Evolutionary conservation across 306 rosid species (phyloP).

Genomic region (Argentina anserina): DNA sequence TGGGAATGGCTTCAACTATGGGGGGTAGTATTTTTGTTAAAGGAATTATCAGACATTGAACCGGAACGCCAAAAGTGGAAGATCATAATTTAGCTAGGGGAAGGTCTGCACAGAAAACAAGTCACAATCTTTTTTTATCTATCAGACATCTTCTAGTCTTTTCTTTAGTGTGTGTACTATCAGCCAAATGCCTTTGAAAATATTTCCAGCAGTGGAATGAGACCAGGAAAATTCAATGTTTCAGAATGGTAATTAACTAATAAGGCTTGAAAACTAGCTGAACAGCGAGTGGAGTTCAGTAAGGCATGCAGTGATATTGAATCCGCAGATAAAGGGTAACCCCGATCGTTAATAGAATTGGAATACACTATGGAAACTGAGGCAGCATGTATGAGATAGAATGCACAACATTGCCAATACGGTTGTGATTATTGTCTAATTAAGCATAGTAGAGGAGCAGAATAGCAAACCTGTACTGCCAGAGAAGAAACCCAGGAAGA

Average conservation of each 20-base stretch:
- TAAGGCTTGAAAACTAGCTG: neutral
- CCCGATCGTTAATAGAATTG: neutral
- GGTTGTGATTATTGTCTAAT: neutral
- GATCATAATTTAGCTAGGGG: slow-evolving; percentile 32
- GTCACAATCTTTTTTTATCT: neutral
- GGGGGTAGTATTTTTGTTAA: slow-evolving; percentile 31
- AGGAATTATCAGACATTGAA: slow-evolving; percentile 41
- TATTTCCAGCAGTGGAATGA: neutral
- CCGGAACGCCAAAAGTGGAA: slow-evolving; percentile 38
- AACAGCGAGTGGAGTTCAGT: neutral
- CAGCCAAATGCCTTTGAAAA: neutral
- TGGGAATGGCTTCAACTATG: slow-evolving; percentile 58
- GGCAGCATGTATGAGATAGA: neutral
- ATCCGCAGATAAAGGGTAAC: neutral
- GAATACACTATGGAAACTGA: neutral
- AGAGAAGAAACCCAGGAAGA: slow-evolving; percentile 46
- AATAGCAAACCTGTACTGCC: slow-evolving; percentile 36
- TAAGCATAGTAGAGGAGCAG: slow-evolving; percentile 6
- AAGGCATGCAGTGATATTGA: neutral
- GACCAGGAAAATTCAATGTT: neutral
- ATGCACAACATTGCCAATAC: neutral
- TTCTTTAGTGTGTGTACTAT: neutral
- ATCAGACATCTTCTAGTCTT: neutral
- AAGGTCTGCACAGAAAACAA: slow-evolving; percentile 13
- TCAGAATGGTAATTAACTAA: neutral